These are phyloP conservation scores for Fusarium dimerum DNA, from an alignment of 2,329 filamentous ascomycete species.

Conservation along the genomic window DNA sequence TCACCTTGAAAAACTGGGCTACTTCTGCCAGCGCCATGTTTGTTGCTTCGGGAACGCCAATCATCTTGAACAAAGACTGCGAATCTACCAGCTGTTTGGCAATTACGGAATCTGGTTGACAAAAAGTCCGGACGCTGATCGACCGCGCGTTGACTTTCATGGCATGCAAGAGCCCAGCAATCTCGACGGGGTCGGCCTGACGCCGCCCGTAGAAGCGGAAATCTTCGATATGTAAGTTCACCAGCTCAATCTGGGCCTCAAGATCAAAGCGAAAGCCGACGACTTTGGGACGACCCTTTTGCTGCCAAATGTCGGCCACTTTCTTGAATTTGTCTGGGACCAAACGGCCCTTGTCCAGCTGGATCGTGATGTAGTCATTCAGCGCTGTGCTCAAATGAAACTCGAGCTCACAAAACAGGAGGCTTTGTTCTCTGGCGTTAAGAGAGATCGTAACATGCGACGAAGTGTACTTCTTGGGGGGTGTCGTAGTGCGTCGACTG, in stretches of 20 bases:
- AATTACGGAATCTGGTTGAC: conserved; percentile 58
- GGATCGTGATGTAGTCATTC: conserved; percentile 52
- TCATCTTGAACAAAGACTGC: conserved; percentile 50
- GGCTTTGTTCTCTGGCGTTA: conserved; percentile 56
- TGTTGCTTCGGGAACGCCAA: conserved; percentile 46
- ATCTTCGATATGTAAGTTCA: conserved; percentile 49
- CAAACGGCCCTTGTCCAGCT: conserved; percentile 58
- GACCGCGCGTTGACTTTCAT: conserved; percentile 55
- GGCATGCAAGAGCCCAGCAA: conserved; percentile 50
- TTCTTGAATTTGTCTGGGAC: conserved; percentile 52
- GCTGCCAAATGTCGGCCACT: conserved; percentile 52
- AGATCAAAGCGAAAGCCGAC: conserved; percentile 60
- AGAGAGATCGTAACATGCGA: conserved; percentile 50
- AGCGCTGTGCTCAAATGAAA: conserved; percentile 53
- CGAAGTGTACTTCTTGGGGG: conserved; percentile 9
- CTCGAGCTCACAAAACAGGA: conserved; percentile 61
- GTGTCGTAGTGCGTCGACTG: conserved; percentile 35
- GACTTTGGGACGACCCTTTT: conserved; percentile 55
- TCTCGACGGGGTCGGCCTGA: conserved; percentile 43
- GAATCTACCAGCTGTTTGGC: conserved; percentile 59
- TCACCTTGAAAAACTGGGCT: conserved; percentile 55
- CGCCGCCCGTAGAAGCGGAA: conserved; percentile 57
- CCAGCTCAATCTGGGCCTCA: conserved; percentile 60
- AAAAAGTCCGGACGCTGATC: conserved; percentile 57
- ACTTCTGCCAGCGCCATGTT: conserved; percentile 52